Evolutionary conservation across 805 yeast genomes (phyloP), one percentile per base, ranked within the genome.

Genomic region (Metschnikowia santaceciliae): DNA sequence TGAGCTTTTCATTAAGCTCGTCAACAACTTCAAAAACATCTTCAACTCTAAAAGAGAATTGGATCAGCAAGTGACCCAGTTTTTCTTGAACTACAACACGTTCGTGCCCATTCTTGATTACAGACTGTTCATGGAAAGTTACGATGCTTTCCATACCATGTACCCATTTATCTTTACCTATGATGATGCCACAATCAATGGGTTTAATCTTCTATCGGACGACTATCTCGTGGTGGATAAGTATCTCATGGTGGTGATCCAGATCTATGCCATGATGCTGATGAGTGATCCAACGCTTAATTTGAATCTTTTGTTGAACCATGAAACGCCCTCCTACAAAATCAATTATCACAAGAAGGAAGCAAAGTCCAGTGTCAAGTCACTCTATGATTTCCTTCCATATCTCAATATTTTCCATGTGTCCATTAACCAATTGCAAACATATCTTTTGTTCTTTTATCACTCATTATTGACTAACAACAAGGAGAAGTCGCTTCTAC

Each of bases 31-130:
- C 58, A 74, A 74, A 51, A 71, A 69, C 48, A 49, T 74, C 2
- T 73, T 74, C 57, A 63, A 56, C 47, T 62, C 63, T 48, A 70
- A 69, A 54, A 65, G 65, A 47, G 70, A 74, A 59, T 60, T 74
- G 49, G 85, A 80, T 57, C 72, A 71, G 52, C 73, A 78, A 48
- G 71, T 80, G 20, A 66, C 69, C 58, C 72, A 78, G 38, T 80
- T 70, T 60, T 80, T 80, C 58, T 67, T 78, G 52, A 76, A 78
- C 60, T 77, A 77, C 61, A 80, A 80, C 64, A 73, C 76, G 20
- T 71, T 80, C 52, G 72, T 80, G 23, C 84, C 84, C 3, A 75
- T 80, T 7, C 72, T 80, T 54, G 84, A 80, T 56, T 79, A 77
- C 55, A 77, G 75, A 43, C 65, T 71, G 35, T 80, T 80, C 54